A percentile compares a stretch with the other conserved stretches of the same genome.
phyloP scores from a whole-genome alignment of 495 filamentous ascomycete genomes.

The Platismatia glauca region DNA sequence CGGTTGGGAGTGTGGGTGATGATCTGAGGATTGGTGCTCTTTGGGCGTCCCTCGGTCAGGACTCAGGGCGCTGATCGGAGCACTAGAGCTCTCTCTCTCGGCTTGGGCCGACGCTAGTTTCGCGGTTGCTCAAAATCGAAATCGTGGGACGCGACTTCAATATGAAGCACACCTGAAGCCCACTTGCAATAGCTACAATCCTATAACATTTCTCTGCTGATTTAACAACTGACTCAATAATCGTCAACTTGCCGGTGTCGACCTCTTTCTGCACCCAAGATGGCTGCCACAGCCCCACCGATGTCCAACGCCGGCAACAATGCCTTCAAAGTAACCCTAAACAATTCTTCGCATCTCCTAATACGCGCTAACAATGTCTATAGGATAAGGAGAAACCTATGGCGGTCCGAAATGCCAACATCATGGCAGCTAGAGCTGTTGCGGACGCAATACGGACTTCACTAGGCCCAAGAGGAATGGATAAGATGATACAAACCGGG shows the following conservation, averaged over 20 bases:
- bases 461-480: conserved; percentile 73
- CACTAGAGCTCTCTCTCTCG: too few species aligned
- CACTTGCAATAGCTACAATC: not conserved
- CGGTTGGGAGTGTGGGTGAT: conserved; percentile 29
- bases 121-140: conserved; percentile 36
- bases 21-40: conserved; percentile 27
- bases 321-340: conserved; percentile 66
- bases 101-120: conserved; percentile 17
- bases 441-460: conserved; percentile 93
- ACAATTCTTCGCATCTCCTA: conserved; percentile 27
- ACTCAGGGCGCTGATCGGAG: too few species aligned
- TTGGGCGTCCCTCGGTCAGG: too few species aligned
- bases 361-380: conserved; percentile 38
- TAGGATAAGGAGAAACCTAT: conserved; percentile 98
- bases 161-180: conserved; percentile 5
- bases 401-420: conserved; percentile 90
- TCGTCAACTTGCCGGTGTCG: conserved; percentile 4
- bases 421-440: conserved; percentile 93
- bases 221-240: not conserved
- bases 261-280: conserved; percentile 36
- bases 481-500: conserved; percentile 98
- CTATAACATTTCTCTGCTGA: not conserved
- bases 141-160: conserved; percentile 30
- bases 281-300: conserved; percentile 47
- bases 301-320: conserved; percentile 47